Base-by-base conservation (phyloP, 2,329 filamentous ascomycete species). In the Penicillium sumatraense region DNA sequence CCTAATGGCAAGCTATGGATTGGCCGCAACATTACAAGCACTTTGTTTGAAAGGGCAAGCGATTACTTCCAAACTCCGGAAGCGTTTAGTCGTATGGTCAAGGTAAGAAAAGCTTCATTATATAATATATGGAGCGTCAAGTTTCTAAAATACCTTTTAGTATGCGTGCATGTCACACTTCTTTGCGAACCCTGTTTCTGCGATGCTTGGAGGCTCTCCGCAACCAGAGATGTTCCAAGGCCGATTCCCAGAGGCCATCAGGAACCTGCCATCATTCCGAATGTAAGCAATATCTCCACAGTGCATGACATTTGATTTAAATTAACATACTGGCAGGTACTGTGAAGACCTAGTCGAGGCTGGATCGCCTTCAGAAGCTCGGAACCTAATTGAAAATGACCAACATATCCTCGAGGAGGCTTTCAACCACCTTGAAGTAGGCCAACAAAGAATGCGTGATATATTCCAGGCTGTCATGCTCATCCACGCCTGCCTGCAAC, bases 111-210 rank as follows among this genome's bases (percentile, higher is more conserved):
- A 14, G 5, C 18, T 20, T 6, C 33, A 3, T 11, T 16, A 31
- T 23, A 20, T 3, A 45, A 29, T 1, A 11, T 4, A 14, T 41
- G 11, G 20, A 20, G 11, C 18, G n/a, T 54, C 61, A 72, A 58
- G 75, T 49, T 50, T 20, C 3, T 59, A 11, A n/a, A n/a, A 46
- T 31, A 23, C 21, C 1, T 20, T 54, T 3, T 69, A 85, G 75
- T 87, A 87, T 68, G 79, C 81, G 1, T 85, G 84, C 63, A 86
- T 88, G 85, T 82, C 82, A 8, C 82, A 85, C 60, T 86, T 84
- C 66, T 87, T 85, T 59, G 83, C 84, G 23, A 87, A 86, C 63
- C 78, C 81, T 6, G 68, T 86, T 2, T 81, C 80, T 29, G 66
- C 16, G 8, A 13, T 83, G 3, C 76, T 87, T 42, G 68, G 67